Percentiles rank a stretch among this genome's conserved stretches.
Evolutionary conservation across 108 stramenopile species (phyloP).

Genomic region (Nitzschia sp.): DNA sequence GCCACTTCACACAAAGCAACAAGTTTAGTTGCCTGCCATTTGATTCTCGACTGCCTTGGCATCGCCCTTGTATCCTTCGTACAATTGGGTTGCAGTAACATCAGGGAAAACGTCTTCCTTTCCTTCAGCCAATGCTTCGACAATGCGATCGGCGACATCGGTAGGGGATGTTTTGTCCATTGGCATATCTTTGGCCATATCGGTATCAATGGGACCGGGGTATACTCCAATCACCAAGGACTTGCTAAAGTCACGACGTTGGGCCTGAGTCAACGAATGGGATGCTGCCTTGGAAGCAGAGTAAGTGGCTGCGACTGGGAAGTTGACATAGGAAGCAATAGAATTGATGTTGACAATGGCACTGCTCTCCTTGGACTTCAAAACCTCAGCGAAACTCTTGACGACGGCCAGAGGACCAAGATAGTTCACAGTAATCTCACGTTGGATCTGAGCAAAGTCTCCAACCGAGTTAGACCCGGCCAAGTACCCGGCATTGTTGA

Average conservation of each 20-base stretch:
- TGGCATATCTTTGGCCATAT: neutral
- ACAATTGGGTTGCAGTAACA: neutral
- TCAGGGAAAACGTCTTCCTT: conserved; percentile 18
- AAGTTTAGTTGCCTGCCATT: neutral
- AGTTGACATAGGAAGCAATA: neutral
- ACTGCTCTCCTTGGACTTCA: neutral
- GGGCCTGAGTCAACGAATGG: conserved; percentile 14
- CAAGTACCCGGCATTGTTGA: conserved; percentile 2
- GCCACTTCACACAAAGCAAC: too few species aligned
- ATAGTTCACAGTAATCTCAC: neutral
- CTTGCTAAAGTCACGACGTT: conserved; percentile 16
- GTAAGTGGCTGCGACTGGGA: neutral
- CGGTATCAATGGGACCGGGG: conserved; percentile 16
- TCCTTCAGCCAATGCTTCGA: conserved; percentile 10
- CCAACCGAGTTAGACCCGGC: neutral
- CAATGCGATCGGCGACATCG: conserved; percentile 4
- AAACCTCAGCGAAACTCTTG: neutral
- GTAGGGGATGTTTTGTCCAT: neutral
- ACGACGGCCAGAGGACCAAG: neutral
- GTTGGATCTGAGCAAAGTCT: neutral
- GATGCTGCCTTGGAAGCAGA: conserved; percentile 5
- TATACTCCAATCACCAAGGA: conserved; percentile 19
- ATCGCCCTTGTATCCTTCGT: neutral
- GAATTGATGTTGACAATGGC: neutral
- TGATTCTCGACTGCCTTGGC: conserved; percentile 2